Base-by-base conservation (phyloP, 2,329 filamentous ascomycete genomes). In the Hyphodiscus sp. region DNA sequence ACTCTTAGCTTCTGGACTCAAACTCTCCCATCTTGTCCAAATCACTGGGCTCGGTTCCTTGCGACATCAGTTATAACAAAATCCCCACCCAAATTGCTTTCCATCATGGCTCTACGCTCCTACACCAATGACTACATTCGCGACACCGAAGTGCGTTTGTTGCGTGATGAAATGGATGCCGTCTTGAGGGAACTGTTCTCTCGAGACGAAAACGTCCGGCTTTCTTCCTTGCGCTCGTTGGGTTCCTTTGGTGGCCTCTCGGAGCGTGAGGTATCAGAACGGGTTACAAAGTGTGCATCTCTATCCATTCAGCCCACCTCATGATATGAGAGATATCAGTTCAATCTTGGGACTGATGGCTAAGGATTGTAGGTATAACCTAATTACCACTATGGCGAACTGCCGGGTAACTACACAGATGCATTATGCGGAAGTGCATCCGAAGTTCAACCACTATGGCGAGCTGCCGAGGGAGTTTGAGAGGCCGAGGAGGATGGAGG, bases 301-400 rank as follows among this genome's bases (percentile, higher is more conserved):
- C 23, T 26, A 26, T 8, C 23, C 23, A 26, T 26, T 26, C 4
- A 26, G 23, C n/a, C n/a, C n/a, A n/a, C n/a, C n/a, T n/a, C n/a
- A n/a, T n/a, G n/a, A n/a, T n/a, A 26, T 26, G 23, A 26, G 8
- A 26, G 23, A 26, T 26, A 8, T 4, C 8, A 3, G 23, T 26
- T 8, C 4, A 8, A 26, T 3, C 23, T 26, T 26, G 23, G 23
- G 56, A 49, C 48, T 56, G 59, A 58, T 48, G 18, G 46, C 42
- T 51, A 10, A 44, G 38, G 13, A 16, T 29, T 18, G 20, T 43
- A 63, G 61, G 20, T 51, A 55, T 23, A 63, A 65, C 23, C 29
- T 61, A 13, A 41, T 49, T 9, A 60, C 51, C 18, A 61, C 63
- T 50, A 44, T 63, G 10, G 57, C 60, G 16, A 65, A 65, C 26